A percentile compares a stretch with the other conserved stretches of the same genome.
Evolutionary conservation across 2,329 filamentous ascomycete genomes (phyloP).

Genomic region (Pyrenochaeta sp.): DNA sequence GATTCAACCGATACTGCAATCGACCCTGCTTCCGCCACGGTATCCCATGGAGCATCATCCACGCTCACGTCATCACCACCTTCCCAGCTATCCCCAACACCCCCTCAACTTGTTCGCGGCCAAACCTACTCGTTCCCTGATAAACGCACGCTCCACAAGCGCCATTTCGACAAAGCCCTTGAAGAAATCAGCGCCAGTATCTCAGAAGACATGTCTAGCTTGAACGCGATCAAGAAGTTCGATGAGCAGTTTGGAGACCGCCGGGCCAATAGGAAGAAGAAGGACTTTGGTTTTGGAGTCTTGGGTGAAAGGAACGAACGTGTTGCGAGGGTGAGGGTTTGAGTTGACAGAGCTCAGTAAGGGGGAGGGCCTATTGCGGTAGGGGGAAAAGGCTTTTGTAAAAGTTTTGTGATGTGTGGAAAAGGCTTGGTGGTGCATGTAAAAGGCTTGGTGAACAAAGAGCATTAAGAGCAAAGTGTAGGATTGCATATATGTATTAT

Average conservation of each 20-base stretch:
- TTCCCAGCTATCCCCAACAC: slow-evolving; percentile 25
- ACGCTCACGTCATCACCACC: slow-evolving; percentile 5
- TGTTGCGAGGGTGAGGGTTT: slow-evolving; percentile 40
- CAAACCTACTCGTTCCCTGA: slow-evolving; percentile 68
- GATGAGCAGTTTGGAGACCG: slow-evolving; percentile 93
- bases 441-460: too few relatives aligned
- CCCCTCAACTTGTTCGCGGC: slow-evolving; percentile 40
- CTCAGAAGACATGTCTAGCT: slow-evolving; percentile 87
- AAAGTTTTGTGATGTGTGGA: too few relatives aligned
- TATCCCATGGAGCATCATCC: slow-evolving; percentile 1
- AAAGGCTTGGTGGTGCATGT: too few relatives aligned
- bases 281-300: slow-evolving; percentile 59
- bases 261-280: slow-evolving; percentile 70
- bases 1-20: background rate
- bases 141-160: slow-evolving; percentile 67
- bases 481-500: too few relatives aligned
- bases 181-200: slow-evolving; percentile 91
- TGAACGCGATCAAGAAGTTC: slow-evolving; percentile 90
- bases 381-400: too few relatives aligned
- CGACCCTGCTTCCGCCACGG: background rate
- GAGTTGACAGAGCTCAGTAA: background rate
- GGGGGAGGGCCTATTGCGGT: too few relatives aligned
- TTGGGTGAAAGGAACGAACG: slow-evolving; percentile 36
- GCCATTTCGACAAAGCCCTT: slow-evolving; percentile 86
- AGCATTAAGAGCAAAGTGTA: too few relatives aligned